These are phyloP conservation scores for Cenchrus purpureus DNA, from an alignment of 176 grass and related monocot genomes.

Conservation along the genomic window DNA sequence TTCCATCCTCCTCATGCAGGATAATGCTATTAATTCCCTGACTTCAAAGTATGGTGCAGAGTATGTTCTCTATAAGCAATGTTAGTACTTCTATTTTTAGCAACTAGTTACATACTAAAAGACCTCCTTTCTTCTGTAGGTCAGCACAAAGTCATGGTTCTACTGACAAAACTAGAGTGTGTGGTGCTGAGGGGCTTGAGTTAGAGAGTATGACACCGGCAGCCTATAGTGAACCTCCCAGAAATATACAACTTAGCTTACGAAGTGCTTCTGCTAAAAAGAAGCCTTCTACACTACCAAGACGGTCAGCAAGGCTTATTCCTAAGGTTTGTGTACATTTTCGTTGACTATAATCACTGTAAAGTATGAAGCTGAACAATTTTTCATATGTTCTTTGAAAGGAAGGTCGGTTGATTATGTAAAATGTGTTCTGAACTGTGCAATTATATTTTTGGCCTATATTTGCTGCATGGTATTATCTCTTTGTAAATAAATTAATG, in stretches of 20 bases:
- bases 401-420: constrained; percentile 16
- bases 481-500: background rate
- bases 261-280: constrained; percentile 67
- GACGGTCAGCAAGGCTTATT: constrained; percentile 70
- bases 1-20: constrained; percentile 46
- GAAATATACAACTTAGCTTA: constrained; percentile 65
- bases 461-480: background rate
- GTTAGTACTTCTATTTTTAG: constrained; percentile 11
- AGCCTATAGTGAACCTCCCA: constrained; percentile 53
- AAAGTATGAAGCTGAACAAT: background rate
- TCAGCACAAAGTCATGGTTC: constrained; percentile 50
- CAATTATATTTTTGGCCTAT: background rate
- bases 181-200: constrained; percentile 45
- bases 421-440: constrained; percentile 25
- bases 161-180: constrained; percentile 31
- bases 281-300: constrained; percentile 48
- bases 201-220: constrained; percentile 47
- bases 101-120: constrained; percentile 36
- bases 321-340: constrained; percentile 56
- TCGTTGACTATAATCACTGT: constrained; percentile 13
- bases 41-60: constrained; percentile 47
- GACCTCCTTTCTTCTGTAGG: constrained; percentile 51
- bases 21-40: constrained; percentile 43
- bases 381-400: background rate
- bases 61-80: constrained; percentile 56